A percentile compares a stretch with the other conserved stretches of the same genome.
phyloP scores from a whole-genome alignment of 2,329 filamentous ascomycete genomes.

The Ascochyta clinopodiicola region DNA sequence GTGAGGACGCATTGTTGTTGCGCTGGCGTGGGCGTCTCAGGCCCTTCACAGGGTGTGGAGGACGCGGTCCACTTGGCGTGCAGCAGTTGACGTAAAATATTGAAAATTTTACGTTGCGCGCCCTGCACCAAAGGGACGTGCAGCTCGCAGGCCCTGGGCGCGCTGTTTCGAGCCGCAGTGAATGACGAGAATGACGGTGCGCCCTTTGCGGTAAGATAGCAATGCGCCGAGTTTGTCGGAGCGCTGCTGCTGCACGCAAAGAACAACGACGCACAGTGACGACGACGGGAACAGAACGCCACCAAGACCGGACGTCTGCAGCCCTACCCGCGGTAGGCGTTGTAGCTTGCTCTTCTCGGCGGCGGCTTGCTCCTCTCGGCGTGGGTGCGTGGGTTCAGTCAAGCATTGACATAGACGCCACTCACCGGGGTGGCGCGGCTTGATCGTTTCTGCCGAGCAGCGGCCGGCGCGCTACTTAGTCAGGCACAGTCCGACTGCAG shows the following conservation, averaged over 20 bases:
- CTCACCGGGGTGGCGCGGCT: slow-evolving; percentile 26
- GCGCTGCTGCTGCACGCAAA: not conserved
- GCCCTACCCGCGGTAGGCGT: slow-evolving; percentile 12
- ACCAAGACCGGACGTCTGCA: slow-evolving; percentile 10
- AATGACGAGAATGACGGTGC: slow-evolving; percentile 2
- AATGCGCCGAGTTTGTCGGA: not conserved
- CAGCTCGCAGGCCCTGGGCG: slow-evolving; percentile 8
- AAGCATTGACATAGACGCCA: slow-evolving; percentile 31
- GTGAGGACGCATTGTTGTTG: slow-evolving; percentile 11
- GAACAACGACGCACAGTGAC: slow-evolving; percentile 6
- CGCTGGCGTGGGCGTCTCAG: slow-evolving; percentile 13
- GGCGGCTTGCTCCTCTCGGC: not conserved
- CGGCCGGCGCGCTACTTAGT: slow-evolving; percentile 13
- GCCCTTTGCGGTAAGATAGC: not conserved
- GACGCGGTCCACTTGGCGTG: slow-evolving; percentile 38
- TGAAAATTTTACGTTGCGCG: slow-evolving; percentile 37
- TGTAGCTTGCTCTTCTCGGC: slow-evolving; percentile 2
- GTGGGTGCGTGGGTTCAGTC: slow-evolving; percentile 14
- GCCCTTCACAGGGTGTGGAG: slow-evolving; percentile 12
- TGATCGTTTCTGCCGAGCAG: slow-evolving; percentile 28
- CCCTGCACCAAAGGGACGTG: slow-evolving; percentile 29
- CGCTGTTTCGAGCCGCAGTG: slow-evolving; percentile 1
- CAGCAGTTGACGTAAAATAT: slow-evolving; percentile 36
- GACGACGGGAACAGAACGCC: not conserved
- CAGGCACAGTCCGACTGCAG: slow-evolving; percentile 20